Evolutionary conservation across 306 rosid genomes (phyloP).

Genomic region (Trichosanthes truncata): DNA sequence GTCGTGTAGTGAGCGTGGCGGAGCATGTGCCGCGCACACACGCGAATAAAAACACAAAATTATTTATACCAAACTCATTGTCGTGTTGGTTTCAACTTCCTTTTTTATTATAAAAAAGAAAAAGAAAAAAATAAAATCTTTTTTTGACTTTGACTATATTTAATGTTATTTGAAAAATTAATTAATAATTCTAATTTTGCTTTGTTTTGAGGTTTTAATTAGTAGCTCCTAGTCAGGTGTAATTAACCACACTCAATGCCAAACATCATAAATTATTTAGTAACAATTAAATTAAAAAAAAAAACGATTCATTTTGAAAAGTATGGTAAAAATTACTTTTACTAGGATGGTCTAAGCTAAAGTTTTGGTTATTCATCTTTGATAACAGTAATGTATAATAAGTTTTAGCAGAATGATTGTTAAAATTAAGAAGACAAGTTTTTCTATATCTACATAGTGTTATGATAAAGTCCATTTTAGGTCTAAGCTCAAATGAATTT

Average conservation of each 20-base stretch:
- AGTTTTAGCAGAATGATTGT: too few species aligned
- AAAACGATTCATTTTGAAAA: too few species aligned
- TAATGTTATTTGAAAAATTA: not conserved
- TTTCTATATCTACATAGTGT: too few species aligned
- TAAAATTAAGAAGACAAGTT: too few species aligned
- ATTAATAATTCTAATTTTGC: not conserved
- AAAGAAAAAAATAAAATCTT: not conserved
- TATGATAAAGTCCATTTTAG: too few species aligned
- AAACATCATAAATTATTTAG: too few species aligned
- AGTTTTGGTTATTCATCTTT: too few species aligned
- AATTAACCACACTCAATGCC: not conserved
- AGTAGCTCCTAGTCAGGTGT: not conserved
- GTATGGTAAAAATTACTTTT: too few species aligned
- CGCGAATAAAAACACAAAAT: not conserved
- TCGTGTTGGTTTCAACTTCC: slow-evolving; percentile 44
- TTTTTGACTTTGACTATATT: not conserved
- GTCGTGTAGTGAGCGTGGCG: slow-evolving; percentile 35
- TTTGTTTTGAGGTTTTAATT: not conserved
- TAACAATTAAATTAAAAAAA: too few species aligned
- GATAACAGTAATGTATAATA: too few species aligned
- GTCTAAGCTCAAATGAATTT: too few species aligned
- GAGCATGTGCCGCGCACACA: slow-evolving; percentile 54
- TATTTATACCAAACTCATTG: slow-evolving; percentile 31
- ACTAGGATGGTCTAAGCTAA: too few species aligned
- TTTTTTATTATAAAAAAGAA: not conserved